These are phyloP conservation scores for Solanum hybrid DNA, from an alignment of 305 asterid species.

Conservation along the genomic window DNA sequence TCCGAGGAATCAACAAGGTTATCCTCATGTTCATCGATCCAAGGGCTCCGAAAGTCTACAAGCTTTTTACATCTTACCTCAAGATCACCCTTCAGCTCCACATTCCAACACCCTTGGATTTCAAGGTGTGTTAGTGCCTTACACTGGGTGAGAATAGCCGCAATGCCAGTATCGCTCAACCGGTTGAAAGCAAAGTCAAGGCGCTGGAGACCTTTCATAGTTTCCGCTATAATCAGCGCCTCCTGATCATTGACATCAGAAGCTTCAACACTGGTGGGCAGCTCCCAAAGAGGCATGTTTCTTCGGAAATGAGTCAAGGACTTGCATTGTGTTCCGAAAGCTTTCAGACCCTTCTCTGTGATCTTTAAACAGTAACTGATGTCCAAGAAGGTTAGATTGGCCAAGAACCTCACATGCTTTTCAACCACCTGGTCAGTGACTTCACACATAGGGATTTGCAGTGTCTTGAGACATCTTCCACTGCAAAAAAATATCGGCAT, in stretches of 20 bases:
- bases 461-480: constrained; percentile 13
- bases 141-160: constrained; percentile 10
- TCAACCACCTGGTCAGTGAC: constrained; percentile 13
- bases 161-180: constrained; percentile 5
- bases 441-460: constrained; percentile 11
- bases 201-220: constrained; percentile 9
- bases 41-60: not conserved
- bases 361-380: constrained; percentile 13
- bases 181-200: constrained; percentile 6
- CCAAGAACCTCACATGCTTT: constrained; percentile 5
- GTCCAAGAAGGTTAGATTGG: constrained; percentile 11
- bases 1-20: not conserved
- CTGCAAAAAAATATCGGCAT: not conserved
- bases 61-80: constrained; percentile 7
- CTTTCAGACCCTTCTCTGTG: constrained; percentile 14
- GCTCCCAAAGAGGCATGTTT: constrained; percentile 10
- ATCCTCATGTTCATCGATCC: not conserved
- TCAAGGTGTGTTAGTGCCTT: constrained; percentile 8
- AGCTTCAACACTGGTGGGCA: not conserved
- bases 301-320: constrained; percentile 13
- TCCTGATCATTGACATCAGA: not conserved
- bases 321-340: constrained; percentile 12
- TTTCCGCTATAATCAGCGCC: constrained; percentile 10
- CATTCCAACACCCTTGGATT: constrained; percentile 12
- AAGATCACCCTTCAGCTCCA: constrained; percentile 13